Evolutionary conservation across 1,139 yeast genomes (phyloP).

Genomic region (Yamadazyma pseudoaaseri): DNA sequence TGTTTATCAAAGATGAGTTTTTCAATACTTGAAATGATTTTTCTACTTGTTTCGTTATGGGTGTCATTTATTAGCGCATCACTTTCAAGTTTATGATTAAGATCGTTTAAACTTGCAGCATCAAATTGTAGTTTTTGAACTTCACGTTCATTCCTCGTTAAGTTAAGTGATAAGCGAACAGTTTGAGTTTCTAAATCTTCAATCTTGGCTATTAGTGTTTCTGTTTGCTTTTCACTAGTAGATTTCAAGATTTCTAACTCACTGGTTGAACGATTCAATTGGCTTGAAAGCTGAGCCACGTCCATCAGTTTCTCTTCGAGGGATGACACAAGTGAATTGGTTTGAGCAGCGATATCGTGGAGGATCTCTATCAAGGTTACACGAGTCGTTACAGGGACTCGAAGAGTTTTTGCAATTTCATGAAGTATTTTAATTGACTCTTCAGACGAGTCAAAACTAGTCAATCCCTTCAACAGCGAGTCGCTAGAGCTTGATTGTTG

Average conservation of each 20-base stretch:
- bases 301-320: not conserved
- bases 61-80: slow-evolving; percentile 1
- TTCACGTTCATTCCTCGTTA: not conserved
- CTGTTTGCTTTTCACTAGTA: not conserved
- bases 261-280: too few relatives aligned
- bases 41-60: not conserved
- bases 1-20: not conserved
- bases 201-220: too few relatives aligned
- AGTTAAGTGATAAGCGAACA: not conserved
- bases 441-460: not conserved
- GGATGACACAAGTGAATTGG: not conserved
- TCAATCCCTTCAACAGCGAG: slow-evolving; percentile 2
- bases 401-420: not conserved
- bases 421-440: not conserved
- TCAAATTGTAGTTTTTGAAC: slow-evolving; percentile 2
- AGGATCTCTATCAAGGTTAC: not conserved
- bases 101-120: slow-evolving; percentile 1
- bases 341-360: not conserved
- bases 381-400: not conserved
- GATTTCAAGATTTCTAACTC: too few relatives aligned
- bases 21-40: not conserved
- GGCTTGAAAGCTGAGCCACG: not conserved
- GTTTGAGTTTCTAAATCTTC: not conserved
- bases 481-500: not conserved
- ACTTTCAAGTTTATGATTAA: slow-evolving; percentile 5